Base-by-base conservation (phyloP, 1,284 basidiomycete genomes). In the Naganishia sp. region DNA sequence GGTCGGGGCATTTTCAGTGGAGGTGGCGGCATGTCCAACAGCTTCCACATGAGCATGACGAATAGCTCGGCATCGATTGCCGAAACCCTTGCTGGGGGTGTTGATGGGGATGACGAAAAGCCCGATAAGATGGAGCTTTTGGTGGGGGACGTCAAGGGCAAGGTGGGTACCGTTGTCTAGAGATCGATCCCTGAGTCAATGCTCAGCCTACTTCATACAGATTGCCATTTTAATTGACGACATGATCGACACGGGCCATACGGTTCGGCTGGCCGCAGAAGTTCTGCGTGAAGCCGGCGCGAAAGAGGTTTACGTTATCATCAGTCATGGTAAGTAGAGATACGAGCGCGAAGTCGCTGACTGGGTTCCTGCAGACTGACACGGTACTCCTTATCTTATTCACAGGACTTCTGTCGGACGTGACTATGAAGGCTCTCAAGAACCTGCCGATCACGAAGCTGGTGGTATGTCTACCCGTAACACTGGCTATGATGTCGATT, bases 161-260 rank as follows among this genome's bases (percentile, higher is more conserved):
- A 94, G 83, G 90, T 89, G 73, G 50, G 79, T 70, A 21, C 9
- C 15, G 1, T 11, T 21, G 9, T 3, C 9, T 1, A 21, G 23
- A 51, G 13, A 15, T 11, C 13, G 6, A 39, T 18, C 10, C 13
- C 15, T 17, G 42, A 25, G 52, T 51, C 42, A 23, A 25, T 9
- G 10, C 31, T 21, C 46, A 61, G 11, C 43, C n/a, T 63, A 28
- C 1, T 49, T 9, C 21, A 23, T 23, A 1, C 65, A 91, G 90
- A 84, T 90, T 60, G 94, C 92, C 35, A 95, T 99, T 74, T 83
- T 99, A 56, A 89, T 99, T 35, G 95, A 99, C 78, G 95, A 99
- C 77, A 98, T 99, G 93, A 89, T 97, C 75, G 96, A 99, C 79
- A 94, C 92, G 6, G 95, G 94, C 2, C 85, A 85, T 67, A 99